Evolutionary conservation across 768 basidiomycete species (phyloP).

Genomic region (Leccinellum luteum): DNA sequence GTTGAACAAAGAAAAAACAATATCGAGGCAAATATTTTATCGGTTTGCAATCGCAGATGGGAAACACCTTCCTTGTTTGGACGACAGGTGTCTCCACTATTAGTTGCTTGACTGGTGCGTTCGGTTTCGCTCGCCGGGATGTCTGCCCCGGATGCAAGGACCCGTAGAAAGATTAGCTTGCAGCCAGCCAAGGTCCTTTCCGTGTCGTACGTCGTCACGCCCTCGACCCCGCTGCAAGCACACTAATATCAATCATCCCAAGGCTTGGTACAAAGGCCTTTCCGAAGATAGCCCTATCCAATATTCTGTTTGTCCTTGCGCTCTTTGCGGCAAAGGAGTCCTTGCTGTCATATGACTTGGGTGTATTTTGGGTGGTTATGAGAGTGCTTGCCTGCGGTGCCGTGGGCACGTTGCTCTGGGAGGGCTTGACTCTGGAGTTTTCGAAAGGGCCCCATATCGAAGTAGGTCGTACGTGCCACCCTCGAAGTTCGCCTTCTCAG

Average conservation of each 20-base stretch:
- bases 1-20: constrained; percentile 10
- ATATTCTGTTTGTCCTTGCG: constrained; percentile 61
- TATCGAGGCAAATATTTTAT: constrained; percentile 13
- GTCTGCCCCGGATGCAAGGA: constrained; percentile 67
- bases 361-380: constrained; percentile 76
- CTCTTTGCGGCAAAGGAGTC: constrained; percentile 65
- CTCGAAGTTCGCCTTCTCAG: constrained; percentile 9
- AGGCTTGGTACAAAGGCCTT: constrained; percentile 55
- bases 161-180: constrained; percentile 61
- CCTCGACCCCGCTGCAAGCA: background rate
- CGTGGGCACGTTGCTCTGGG: constrained; percentile 62
- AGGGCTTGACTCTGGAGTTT: constrained; percentile 51
- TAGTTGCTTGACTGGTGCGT: background rate
- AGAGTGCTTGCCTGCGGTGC: constrained; percentile 70
- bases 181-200: constrained; percentile 54
- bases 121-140: constrained; percentile 32
- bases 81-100: background rate
- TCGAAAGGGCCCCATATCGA: constrained; percentile 56
- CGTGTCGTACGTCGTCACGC: constrained; percentile 44
- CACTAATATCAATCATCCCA: constrained; percentile 2
- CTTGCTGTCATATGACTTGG: constrained; percentile 62
- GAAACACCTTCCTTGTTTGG: constrained; percentile 22
- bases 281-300: constrained; percentile 56
- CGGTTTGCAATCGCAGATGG: constrained; percentile 1
- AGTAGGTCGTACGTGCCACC: constrained; percentile 38